A percentile compares a stretch with the other conserved stretches of the same genome.
Conservation (phyloP, 2,329 filamentous ascomycete species). For the Hymenotorrendiella dingleyae region DNA sequence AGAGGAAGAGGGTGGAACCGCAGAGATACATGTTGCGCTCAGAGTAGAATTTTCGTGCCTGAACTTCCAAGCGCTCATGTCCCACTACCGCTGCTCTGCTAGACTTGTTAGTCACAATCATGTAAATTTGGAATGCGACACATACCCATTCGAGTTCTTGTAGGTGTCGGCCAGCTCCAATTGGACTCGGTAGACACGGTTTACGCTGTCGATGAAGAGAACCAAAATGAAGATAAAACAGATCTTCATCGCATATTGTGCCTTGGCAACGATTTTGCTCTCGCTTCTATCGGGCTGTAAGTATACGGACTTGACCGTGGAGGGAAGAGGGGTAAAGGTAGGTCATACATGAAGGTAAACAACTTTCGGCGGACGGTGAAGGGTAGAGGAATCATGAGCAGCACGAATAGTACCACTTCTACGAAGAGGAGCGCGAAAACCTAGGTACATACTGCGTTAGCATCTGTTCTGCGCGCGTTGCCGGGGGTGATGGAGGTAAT, state of each 20-base stretch:
- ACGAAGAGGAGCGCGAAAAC: conserved; percentile 77
- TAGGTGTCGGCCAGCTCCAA: conserved; percentile 71
- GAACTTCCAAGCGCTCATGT: conserved; percentile 93
- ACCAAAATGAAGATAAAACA: conserved; percentile 99
- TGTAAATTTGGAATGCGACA: conserved; percentile 2
- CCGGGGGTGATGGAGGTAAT: not conserved
- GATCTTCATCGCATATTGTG: conserved; percentile 98
- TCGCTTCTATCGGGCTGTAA: conserved; percentile 25
- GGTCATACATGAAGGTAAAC: conserved; percentile 74
- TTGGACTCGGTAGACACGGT: conserved; percentile 93
- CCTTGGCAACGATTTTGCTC: conserved; percentile 65
- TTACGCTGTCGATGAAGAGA: conserved; percentile 94
- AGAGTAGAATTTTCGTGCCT: conserved; percentile 99
- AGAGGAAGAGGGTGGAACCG: conserved; percentile 98
- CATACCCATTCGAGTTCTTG: conserved; percentile 45
- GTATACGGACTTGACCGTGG: conserved; percentile 2
- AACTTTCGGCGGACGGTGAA: conserved; percentile 50
- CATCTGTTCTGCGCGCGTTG: not conserved
- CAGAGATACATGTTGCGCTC: conserved; percentile 99
- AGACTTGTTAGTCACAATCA: conserved; percentile 19
- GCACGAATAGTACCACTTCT: conserved; percentile 77
- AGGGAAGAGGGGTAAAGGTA: conserved; percentile 61
- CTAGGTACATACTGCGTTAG: conserved; percentile 37
- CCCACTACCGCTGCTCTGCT: conserved; percentile 67
- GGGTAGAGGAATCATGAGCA: conserved; percentile 79